Conservation (phyloP, 768 basidiomycete species). For the Psilocybe azurescens region DNA sequence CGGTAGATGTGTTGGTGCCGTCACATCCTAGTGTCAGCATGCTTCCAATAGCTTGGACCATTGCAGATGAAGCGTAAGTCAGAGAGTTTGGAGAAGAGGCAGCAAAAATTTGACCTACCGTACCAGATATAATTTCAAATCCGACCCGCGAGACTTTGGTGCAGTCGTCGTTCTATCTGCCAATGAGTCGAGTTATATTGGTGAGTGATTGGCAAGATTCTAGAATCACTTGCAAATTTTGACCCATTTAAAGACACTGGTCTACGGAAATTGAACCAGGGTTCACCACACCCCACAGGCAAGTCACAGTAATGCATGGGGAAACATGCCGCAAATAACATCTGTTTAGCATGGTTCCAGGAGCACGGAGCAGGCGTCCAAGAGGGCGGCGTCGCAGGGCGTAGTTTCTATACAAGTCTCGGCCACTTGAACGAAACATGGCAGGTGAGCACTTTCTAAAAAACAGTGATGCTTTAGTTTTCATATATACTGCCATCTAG, state of each 20-base stretch:
- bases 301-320: conserved; percentile 16
- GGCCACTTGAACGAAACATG: conserved; percentile 84
- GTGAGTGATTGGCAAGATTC: conserved; percentile 34
- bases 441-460: conserved; percentile 50
- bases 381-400: conserved; percentile 54
- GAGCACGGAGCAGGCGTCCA: conserved; percentile 72
- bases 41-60: conserved; percentile 56
- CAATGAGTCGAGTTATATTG: conserved; percentile 66
- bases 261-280: conserved; percentile 62
- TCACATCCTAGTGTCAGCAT: conserved; percentile 67
- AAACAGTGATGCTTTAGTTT: background rate
- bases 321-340: background rate
- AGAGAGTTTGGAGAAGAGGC: background rate
- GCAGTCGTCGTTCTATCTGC: conserved; percentile 68
- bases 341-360: conserved; percentile 78
- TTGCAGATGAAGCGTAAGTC: conserved; percentile 65
- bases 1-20: conserved; percentile 58
- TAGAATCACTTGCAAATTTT: background rate
- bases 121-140: conserved; percentile 71
- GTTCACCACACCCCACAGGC: conserved; percentile 82
- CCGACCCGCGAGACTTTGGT: conserved; percentile 69
- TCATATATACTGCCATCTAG: conserved; percentile 36
- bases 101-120: background rate
- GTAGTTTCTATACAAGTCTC: conserved; percentile 85
- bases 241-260: conserved; percentile 42